Evolutionary conservation across 129 eudicot genomes (phyloP).

Genomic region (Solidago caesia): DNA sequence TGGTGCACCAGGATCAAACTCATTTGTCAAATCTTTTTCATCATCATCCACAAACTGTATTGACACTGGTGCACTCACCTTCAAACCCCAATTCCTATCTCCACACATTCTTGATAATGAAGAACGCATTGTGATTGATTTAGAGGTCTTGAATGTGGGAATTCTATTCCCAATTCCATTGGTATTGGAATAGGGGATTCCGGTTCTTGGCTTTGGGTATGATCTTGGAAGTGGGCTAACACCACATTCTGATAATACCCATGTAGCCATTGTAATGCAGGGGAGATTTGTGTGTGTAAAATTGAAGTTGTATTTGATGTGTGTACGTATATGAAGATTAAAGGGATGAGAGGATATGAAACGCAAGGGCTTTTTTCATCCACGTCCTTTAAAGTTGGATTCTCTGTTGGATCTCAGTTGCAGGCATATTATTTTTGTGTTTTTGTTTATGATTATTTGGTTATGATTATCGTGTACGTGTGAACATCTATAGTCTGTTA

Average conservation of each 20-base stretch:
- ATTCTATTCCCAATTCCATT: background rate
- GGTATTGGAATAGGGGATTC: conserved; percentile 16
- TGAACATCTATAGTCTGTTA: conserved; percentile 9
- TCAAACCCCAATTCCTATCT: conserved; percentile 48
- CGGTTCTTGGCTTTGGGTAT: conserved; percentile 46
- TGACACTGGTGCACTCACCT: conserved; percentile 61
- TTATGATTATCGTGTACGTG: background rate
- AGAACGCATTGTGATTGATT: conserved; percentile 26
- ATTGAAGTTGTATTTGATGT: conserved; percentile 17
- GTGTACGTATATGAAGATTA: conserved; percentile 7
- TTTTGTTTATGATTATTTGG: background rate
- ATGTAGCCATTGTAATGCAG: conserved; percentile 45
- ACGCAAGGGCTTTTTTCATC: conserved; percentile 39
- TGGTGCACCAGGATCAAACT: conserved; percentile 68
- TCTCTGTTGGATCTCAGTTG: conserved; percentile 20
- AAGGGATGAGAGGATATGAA: conserved; percentile 38
- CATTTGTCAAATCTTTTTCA: conserved; percentile 22
- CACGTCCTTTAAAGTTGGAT: conserved; percentile 30
- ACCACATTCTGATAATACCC: conserved; percentile 73
- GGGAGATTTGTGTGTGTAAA: conserved; percentile 25
- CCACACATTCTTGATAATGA: conserved; percentile 22
- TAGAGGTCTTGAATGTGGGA: conserved; percentile 17
- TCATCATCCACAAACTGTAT: conserved; percentile 37
- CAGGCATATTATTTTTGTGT: background rate
- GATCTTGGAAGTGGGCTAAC: conserved; percentile 48